Base-by-base conservation (phyloP, 164 flowering plant genomes). In the Hamamelis virginiana region DNA sequence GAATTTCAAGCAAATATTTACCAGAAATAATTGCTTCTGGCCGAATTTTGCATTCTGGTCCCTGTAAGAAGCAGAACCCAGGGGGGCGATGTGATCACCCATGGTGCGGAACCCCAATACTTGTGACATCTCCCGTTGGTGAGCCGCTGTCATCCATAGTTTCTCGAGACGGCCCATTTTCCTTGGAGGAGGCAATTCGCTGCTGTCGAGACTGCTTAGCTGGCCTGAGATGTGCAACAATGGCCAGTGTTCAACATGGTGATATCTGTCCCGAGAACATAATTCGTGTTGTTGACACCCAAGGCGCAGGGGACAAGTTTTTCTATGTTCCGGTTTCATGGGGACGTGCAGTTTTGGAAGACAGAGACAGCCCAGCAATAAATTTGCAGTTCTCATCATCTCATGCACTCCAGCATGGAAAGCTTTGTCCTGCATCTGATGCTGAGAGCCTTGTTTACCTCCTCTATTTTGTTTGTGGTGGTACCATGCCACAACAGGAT, bases 281-380 rank as follows among this genome's bases (percentile, higher is more conserved):
- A 27, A 70, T 88, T 3, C 80, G 85, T 43, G 88, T 89, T 46
- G 59, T 73, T 50, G 77, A 69, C 28, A 59, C 53, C 18, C 64
- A 69, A 41, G 81, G 83, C 28, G 26, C 72, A 16, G 72, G 75
- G 55, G 63, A 58, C 55, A 77, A 66, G 46, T 70, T 71, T 75
- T 43, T 62, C 25, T 77, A 77, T 67, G 71, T 80, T 44, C 88
- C 80, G 33, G 78, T 82, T 50, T 82, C 84, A 22, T 88, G 95
- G 95, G 97, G 97, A 1, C 90, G 83, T 72, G 97, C 97, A 9
- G 92, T 91, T 63, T 47, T 91, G 19, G 97, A 91, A 77, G 95
- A 91, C 47, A 77, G 90, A 74, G 97, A 91, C 55, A 83, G 95
- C 59, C 93, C 97, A 21, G 88, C 84, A 4, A 75, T 89, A 65